Conservation (phyloP, 2,329 filamentous ascomycete genomes). For the Aspergillus latus region DNA sequence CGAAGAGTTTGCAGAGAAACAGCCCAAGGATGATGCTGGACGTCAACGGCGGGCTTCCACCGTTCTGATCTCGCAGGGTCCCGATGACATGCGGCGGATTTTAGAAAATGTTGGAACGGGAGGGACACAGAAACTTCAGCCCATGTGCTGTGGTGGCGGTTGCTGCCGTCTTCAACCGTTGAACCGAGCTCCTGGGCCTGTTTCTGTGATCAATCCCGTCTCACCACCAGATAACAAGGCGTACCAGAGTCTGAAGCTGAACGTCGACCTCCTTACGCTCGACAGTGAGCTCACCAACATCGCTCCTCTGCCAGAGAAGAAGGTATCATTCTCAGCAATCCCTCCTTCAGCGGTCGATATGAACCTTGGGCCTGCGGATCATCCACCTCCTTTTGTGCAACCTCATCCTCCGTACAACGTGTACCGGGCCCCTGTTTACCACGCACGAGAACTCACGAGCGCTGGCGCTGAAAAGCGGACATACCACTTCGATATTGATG, state of each 20-base stretch:
- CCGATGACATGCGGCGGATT: conserved; percentile 58
- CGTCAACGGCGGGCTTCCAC: conserved; percentile 48
- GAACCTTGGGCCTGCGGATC: conserved; percentile 45
- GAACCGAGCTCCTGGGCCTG: conserved; percentile 43
- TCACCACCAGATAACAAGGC: conserved; percentile 75
- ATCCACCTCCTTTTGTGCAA: conserved; percentile 87
- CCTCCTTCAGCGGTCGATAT: conserved; percentile 36
- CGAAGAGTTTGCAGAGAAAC: conserved; percentile 26
- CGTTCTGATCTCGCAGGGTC: conserved; percentile 56
- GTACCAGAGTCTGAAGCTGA: conserved; percentile 75
- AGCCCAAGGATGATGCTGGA: conserved; percentile 23
- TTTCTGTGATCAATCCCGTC: conserved; percentile 50
- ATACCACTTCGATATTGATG: conserved; percentile 94
- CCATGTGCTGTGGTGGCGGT: conserved; percentile 64
- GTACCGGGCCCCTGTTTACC: conserved; percentile 82
- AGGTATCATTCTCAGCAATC: conserved; percentile 61
- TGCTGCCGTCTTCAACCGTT: conserved; percentile 62
- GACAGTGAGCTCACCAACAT: conserved; percentile 70
- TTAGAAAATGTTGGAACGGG: conserved; percentile 54
- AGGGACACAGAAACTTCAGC: conserved; percentile 62
- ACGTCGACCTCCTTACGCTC: conserved; percentile 70
- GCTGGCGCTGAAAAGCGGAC: conserved; percentile 92
- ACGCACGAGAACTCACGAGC: conserved; percentile 81
- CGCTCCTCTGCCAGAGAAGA: conserved; percentile 71
- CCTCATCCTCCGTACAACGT: conserved; percentile 93